Conservation (phyloP, 208 protist genomes). For the Balamuthia mandrillaris region DNA sequence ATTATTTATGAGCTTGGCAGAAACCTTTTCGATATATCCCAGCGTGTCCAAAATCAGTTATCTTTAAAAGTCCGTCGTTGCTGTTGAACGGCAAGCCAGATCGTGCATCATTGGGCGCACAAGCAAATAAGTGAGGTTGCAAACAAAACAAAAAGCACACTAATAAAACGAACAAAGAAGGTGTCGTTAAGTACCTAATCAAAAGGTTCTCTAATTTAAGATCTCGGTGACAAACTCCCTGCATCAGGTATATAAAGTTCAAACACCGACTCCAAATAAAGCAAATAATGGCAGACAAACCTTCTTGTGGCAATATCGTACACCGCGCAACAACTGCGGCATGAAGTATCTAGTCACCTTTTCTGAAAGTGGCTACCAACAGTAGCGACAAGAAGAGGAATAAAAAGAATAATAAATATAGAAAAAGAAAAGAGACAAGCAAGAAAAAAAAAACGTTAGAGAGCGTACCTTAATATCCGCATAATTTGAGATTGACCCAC, state of each 20-base stretch:
- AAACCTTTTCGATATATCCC: slow-evolving; percentile 30
- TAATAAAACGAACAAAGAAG: too few relatives aligned
- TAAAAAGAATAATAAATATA: too few relatives aligned
- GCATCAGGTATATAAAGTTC: too few relatives aligned
- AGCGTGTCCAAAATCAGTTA: slow-evolving; percentile 40
- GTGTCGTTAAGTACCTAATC: too few relatives aligned
- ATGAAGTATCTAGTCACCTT: slow-evolving; percentile 37
- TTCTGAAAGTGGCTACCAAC: slow-evolving; percentile 19
- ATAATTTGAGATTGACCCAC: slow-evolving; percentile 36
- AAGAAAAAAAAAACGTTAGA: too few relatives aligned
- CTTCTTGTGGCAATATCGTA: slow-evolving; percentile 43
- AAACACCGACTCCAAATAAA: background rate
- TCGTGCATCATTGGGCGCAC: too few relatives aligned
- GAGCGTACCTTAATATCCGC: slow-evolving; percentile 26
- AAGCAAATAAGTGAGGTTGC: too few relatives aligned
- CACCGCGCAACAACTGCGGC: slow-evolving; percentile 30
- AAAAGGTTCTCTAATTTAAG: slow-evolving; percentile 52
- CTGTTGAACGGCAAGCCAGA: too few relatives aligned
- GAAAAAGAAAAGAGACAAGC: too few relatives aligned
- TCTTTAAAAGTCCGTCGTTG: slow-evolving; percentile 16
- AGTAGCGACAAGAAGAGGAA: too few relatives aligned
- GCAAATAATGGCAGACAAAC: background rate
- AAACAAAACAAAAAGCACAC: too few relatives aligned
- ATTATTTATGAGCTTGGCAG: too few relatives aligned
- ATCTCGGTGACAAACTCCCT: slow-evolving; percentile 29